phyloP scores from a whole-genome alignment of 2,329 filamentous ascomycete species.

The Botryotinia narcissicola region DNA sequence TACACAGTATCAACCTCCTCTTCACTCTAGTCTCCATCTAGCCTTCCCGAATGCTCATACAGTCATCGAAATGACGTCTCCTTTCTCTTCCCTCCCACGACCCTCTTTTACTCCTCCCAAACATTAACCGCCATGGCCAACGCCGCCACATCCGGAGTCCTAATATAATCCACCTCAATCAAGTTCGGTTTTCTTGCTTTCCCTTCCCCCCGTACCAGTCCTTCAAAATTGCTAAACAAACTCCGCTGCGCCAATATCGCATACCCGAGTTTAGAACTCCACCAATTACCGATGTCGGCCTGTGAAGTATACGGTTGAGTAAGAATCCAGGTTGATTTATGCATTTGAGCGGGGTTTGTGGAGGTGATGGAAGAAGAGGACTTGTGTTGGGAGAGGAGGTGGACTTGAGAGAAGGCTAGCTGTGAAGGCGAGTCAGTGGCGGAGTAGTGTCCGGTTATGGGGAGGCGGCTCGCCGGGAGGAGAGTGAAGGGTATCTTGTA shows the following conservation, averaged over 20 bases:
- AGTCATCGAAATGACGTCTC: background rate
- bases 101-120: background rate
- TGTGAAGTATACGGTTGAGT: background rate
- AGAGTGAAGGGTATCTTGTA: background rate
- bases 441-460: background rate
- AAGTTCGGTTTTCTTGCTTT: background rate
- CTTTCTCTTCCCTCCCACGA: background rate
- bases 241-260: background rate
- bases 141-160: background rate
- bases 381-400: background rate
- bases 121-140: constrained; percentile 8
- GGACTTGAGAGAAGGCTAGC: background rate
- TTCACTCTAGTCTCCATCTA: background rate
- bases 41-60: background rate
- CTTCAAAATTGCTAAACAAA: background rate
- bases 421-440: background rate
- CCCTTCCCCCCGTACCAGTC: background rate
- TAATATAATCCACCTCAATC: constrained; percentile 6
- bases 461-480: background rate
- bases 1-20: background rate
- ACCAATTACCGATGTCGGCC: background rate
- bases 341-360: background rate
- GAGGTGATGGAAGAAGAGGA: background rate
- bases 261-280: background rate
- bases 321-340: background rate